Conservation (phyloP, 106 monocot species). For the Agapanthus africanus region DNA sequence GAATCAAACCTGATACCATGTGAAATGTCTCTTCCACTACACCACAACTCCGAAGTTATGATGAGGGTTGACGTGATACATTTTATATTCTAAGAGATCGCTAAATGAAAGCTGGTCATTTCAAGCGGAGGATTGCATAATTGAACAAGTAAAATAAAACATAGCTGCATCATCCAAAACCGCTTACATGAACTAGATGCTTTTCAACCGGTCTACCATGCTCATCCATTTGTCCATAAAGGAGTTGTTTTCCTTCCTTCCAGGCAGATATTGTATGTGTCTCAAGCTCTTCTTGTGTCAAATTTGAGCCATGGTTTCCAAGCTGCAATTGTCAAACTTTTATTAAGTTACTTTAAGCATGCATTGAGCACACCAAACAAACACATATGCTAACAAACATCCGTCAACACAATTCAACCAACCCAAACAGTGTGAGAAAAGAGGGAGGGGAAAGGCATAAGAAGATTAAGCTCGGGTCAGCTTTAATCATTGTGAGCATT, state of each 20-base stretch:
- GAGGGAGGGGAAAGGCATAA: no score
- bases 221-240: conserved; percentile 41
- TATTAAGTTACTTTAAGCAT: not conserved
- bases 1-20: no score
- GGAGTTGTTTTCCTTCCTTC: conserved; percentile 73
- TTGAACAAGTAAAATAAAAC: not conserved
- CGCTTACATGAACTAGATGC: conserved; percentile 52
- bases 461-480: no score
- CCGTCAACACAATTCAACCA: no score
- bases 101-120: not conserved
- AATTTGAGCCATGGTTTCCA: conserved; percentile 81
- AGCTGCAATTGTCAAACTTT: conserved; percentile 45
- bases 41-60: no score
- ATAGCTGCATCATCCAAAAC: not conserved
- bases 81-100: no score
- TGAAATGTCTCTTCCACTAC: no score
- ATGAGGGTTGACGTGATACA: no score
- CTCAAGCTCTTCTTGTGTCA: conserved; percentile 96
- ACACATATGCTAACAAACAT: no score
- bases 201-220: conserved; percentile 47
- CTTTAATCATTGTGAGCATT: no score
- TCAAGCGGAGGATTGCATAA: not conserved
- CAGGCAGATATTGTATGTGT: conserved; percentile 97
- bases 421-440: no score
- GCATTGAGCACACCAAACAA: not conserved